These are phyloP conservation scores for Combretum micranthum DNA, from an alignment of 345 rosid genomes.

Conservation along the genomic window DNA sequence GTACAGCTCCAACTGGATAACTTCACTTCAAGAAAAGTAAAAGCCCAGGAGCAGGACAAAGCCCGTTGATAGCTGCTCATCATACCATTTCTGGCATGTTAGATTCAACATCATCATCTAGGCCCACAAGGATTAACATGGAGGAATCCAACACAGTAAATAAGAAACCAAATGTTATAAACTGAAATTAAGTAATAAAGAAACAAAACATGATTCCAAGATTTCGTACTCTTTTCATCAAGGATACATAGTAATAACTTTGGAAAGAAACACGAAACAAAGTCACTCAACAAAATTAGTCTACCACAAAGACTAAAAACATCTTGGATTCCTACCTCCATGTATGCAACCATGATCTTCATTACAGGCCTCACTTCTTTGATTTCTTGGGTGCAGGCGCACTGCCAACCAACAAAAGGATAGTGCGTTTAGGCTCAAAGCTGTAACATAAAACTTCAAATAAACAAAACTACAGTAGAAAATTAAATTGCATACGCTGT, in stretches of 20 bases:
- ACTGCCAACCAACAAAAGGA: conserved; percentile 21
- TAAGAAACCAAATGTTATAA: not conserved
- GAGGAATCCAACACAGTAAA: not conserved
- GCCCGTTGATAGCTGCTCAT: no score
- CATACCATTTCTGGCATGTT: no score
- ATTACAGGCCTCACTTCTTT: conserved; percentile 34
- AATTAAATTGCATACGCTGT: conserved; percentile 3
- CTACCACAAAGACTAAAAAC: conserved; percentile 12
- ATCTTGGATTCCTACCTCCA: conserved; percentile 4
- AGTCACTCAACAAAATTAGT: conserved; percentile 16
- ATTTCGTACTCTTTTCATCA: conserved; percentile 9
- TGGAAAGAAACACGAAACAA: conserved; percentile 10
- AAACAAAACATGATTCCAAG: not conserved
- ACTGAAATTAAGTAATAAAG: conserved; percentile 1
- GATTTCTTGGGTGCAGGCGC: conserved; percentile 40
- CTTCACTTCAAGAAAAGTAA: no score
- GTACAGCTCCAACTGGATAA: no score
- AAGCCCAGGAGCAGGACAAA: no score
- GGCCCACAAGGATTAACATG: no score
- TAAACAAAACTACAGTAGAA: not conserved
- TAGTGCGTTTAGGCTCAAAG: not conserved
- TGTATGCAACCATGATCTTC: conserved; percentile 1
- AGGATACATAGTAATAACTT: conserved; percentile 12
- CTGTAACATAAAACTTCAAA: not conserved
- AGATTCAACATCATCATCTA: not conserved